Evolutionary conservation across 2,329 filamentous ascomycete species (phyloP).

Genomic region (Scedosporium dehoogii): DNA sequence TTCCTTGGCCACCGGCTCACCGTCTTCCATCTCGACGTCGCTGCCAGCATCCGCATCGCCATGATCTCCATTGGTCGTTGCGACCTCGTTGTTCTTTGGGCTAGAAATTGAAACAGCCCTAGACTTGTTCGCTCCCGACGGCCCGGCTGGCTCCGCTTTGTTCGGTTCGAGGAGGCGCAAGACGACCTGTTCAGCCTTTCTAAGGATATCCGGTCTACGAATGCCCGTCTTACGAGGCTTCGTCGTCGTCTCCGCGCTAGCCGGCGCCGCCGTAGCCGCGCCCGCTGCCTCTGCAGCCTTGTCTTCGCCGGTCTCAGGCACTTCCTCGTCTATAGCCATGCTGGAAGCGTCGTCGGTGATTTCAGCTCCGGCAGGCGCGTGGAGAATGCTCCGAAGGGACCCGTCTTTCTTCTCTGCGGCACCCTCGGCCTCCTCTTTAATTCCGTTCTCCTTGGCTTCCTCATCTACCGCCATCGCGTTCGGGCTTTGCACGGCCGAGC

Average conservation of each 20-base stretch:
- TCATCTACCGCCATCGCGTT: neutral
- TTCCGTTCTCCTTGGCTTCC: slow-evolving; percentile 21
- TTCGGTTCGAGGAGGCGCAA: slow-evolving; percentile 38
- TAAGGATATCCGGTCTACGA: slow-evolving; percentile 46
- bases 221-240: slow-evolving; percentile 34
- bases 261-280: neutral
- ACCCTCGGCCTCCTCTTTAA: slow-evolving; percentile 21
- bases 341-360: slow-evolving; percentile 28
- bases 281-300: neutral
- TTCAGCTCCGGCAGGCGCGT: slow-evolving; percentile 25
- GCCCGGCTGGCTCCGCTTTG: slow-evolving; percentile 20
- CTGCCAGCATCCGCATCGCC: slow-evolving; percentile 26
- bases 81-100: slow-evolving; percentile 32
- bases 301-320: slow-evolving; percentile 13
- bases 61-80: slow-evolving; percentile 18
- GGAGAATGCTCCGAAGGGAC: slow-evolving; percentile 31
- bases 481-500: neutral
- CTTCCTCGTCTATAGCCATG: slow-evolving; percentile 17
- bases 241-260: slow-evolving; percentile 25
- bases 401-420: neutral
- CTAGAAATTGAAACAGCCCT: slow-evolving; percentile 42
- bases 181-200: slow-evolving; percentile 51
- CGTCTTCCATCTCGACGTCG: slow-evolving; percentile 30
- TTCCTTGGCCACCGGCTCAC: slow-evolving; percentile 16
- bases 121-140: slow-evolving; percentile 27